Conservation (phyloP, 345 rosid genomes). For the Gossypium raimondii region DNA sequence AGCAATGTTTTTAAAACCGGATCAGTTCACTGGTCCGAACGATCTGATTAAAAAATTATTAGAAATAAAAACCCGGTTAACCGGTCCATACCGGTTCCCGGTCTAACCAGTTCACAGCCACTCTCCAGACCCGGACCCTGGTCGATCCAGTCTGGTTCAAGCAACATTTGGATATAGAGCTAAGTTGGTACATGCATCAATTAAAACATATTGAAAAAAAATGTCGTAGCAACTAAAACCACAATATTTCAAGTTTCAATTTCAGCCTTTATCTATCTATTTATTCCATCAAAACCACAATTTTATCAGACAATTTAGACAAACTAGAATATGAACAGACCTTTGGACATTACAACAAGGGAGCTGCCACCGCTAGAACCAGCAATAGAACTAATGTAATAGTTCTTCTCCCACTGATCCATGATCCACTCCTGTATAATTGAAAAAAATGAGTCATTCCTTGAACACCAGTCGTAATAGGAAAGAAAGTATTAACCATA, state of each 20-base stretch:
- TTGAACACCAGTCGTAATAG: neutral
- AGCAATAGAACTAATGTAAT: conserved; percentile 88
- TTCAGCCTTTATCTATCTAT: neutral
- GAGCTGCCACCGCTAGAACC: conserved; percentile 92
- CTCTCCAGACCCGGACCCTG: too few relatives aligned
- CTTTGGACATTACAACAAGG: conserved; percentile 97
- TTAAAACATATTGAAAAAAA: neutral
- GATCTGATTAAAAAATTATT: too few relatives aligned
- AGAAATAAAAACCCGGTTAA: too few relatives aligned
- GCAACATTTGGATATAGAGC: neutral
- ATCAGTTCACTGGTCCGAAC: too few relatives aligned
- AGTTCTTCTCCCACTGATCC: conserved; percentile 99
- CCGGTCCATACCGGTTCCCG: too few relatives aligned
- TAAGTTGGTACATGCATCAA: neutral
- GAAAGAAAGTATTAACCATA: neutral
- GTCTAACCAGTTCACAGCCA: too few relatives aligned
- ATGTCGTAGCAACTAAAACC: neutral
- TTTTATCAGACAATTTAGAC: neutral
- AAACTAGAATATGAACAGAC: conserved; percentile 30
- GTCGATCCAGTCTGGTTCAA: too few relatives aligned
- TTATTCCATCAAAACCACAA: neutral
- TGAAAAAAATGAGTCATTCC: conserved; percentile 1
- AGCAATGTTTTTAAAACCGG: too few relatives aligned
- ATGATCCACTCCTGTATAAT: conserved; percentile 91
- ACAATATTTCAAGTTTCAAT: neutral